These are phyloP conservation scores for Lactifluus rugatus DNA, from an alignment of 768 basidiomycete genomes.

Conservation along the genomic window DNA sequence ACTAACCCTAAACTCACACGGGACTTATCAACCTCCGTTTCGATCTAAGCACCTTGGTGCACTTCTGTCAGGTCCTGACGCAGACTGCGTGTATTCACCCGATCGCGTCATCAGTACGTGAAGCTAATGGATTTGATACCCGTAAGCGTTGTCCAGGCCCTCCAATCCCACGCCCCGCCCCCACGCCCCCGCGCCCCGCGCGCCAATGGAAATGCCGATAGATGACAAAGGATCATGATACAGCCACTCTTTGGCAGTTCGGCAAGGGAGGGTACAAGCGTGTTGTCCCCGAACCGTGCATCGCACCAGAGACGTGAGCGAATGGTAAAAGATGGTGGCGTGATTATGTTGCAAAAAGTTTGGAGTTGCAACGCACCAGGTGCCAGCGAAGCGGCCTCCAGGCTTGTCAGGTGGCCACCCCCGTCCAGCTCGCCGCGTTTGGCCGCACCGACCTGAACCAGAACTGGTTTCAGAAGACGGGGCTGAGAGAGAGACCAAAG, in stretches of 20 bases:
- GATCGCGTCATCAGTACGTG: slow-evolving; percentile 5
- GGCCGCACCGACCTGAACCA: background rate
- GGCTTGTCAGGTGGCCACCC: background rate
- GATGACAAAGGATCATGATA: background rate
- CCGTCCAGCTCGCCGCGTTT: background rate
- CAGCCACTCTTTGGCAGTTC: background rate
- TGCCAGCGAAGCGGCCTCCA: too few species aligned
- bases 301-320: too few species aligned
- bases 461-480: background rate
- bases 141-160: background rate
- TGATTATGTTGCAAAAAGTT: too few species aligned
- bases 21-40: background rate
- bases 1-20: background rate
- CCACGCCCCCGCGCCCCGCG: slow-evolving; percentile 1
- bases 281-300: background rate
- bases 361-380: too few species aligned
- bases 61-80: background rate
- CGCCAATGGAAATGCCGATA: background rate
- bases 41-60: background rate
- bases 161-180: background rate
- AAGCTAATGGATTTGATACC: background rate
- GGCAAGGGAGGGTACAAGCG: too few species aligned
- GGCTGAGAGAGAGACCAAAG: background rate
- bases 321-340: too few species aligned
- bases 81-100: slow-evolving; percentile 1